Base-by-base conservation (phyloP, 1,139 yeast species). In the Taphrina deformans region DNA sequence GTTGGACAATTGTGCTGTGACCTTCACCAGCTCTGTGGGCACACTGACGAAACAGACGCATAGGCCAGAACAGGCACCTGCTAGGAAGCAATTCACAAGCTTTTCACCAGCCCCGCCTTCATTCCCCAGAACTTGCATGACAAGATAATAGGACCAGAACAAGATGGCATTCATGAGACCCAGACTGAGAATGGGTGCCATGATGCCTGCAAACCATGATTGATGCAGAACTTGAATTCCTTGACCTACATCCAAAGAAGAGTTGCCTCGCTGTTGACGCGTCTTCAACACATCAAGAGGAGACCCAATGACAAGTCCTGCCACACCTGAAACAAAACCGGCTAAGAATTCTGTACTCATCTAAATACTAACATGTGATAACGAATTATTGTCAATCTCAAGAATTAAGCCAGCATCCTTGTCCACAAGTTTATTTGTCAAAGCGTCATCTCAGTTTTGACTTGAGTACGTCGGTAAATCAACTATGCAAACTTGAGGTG, bases 231-330 rank as follows among this genome's bases (percentile, higher is more conserved):
- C 3, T 6, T 9, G 10, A 16, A 10, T 21, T 4, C n/a, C 12
- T 10, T 21, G 31, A 16, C 29, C 12, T 18, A n/a, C 38, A 24
- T 18, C 14, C 10, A 9, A 2, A 12, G 48, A 44, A 7, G 16
- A 12, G 14, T 2, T 4, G 10, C 38, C 51, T 27, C 14, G 27
- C 46, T 29, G 35, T 4, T 68, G 65, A 44, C 53, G 50, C n/a
- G 71, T 71, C 60, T 70, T 70, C 59, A 70, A 40, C 27, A 70
- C 68, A 41, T 70, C 72, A 21, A 70, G 67, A 21, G 72, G 72
- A 27, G 70, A 70, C 14, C 72, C 72, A 7, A 70, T 56, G 23
- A 71, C 56, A 14, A 70, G 67, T 29, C 72, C 71, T 9, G 66
- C 69, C 12, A 67, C 67, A 9, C 72, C 72, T 9, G 72, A 68